Evolutionary conservation across 441 rosid species (phyloP).

Genomic region (Croton laevigatus): DNA sequence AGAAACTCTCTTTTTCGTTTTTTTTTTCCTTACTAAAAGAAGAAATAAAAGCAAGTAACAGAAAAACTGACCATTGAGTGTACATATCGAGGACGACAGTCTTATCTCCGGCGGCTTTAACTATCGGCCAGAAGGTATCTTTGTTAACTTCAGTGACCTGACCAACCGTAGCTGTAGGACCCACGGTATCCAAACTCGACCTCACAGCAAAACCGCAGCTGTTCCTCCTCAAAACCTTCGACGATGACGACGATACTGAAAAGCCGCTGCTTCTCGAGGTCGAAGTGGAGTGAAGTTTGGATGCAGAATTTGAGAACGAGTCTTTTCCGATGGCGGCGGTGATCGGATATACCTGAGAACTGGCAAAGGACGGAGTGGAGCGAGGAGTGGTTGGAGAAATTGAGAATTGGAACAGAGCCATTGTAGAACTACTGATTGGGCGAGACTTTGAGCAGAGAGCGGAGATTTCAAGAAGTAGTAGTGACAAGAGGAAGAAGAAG

Average conservation of each 20-base stretch:
- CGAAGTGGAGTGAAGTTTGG: background rate
- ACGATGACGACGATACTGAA: background rate
- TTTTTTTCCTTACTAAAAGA: background rate
- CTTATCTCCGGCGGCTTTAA: slow-evolving; percentile 73
- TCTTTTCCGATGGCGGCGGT: slow-evolving; percentile 24
- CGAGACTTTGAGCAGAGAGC: background rate
- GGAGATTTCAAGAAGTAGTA: slow-evolving; percentile 1
- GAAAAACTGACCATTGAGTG: slow-evolving; percentile 68
- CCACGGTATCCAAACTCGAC: slow-evolving; percentile 57
- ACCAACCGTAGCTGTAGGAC: slow-evolving; percentile 49
- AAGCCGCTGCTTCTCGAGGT: background rate
- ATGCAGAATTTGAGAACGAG: slow-evolving; percentile 3
- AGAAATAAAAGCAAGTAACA: background rate
- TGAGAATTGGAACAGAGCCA: slow-evolving; percentile 49
- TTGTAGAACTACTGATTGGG: slow-evolving; percentile 1
- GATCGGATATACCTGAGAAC: slow-evolving; percentile 24
- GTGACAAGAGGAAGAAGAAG: background rate
- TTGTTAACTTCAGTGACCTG: slow-evolving; percentile 81
- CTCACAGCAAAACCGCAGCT: slow-evolving; percentile 28
- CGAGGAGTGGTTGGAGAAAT: slow-evolving; percentile 35
- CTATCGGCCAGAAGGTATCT: slow-evolving; percentile 94
- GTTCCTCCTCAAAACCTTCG: slow-evolving; percentile 13
- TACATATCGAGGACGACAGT: slow-evolving; percentile 92
- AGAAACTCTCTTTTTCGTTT: background rate
- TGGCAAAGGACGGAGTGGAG: slow-evolving; percentile 25